Evolutionary conservation across 768 basidiomycete species (phyloP).

Genomic region (Suillus luteus): DNA sequence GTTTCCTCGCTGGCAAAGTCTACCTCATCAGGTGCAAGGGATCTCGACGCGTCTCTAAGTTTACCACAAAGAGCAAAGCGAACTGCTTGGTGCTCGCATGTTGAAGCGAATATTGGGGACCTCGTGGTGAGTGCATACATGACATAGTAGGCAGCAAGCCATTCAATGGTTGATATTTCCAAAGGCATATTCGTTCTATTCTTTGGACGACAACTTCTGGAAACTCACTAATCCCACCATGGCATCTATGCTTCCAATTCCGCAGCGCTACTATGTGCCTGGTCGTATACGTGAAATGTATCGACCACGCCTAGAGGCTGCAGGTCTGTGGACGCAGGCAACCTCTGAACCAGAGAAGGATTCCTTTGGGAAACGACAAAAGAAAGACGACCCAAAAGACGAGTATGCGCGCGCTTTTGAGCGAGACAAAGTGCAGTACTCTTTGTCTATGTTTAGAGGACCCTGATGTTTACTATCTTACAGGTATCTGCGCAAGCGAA

Average conservation of each 20-base stretch:
- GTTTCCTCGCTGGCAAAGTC: constrained; percentile 50
- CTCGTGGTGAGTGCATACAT: constrained; percentile 55
- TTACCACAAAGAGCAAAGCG: constrained; percentile 51
- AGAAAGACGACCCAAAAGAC: constrained; percentile 36
- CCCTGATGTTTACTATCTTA: constrained; percentile 1
- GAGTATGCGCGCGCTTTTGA: constrained; percentile 59
- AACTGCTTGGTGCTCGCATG: constrained; percentile 65
- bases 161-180: constrained; percentile 13
- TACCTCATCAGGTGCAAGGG: constrained; percentile 33
- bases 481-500: constrained; percentile 61
- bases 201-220: constrained; percentile 62
- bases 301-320: constrained; percentile 57
- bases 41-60: constrained; percentile 53
- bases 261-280: constrained; percentile 76
- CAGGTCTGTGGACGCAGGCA: constrained; percentile 60
- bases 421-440: constrained; percentile 51
- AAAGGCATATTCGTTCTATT: constrained; percentile 67
- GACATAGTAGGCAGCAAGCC: constrained; percentile 2
- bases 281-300: constrained; percentile 58
- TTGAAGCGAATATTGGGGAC: constrained; percentile 67
- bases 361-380: constrained; percentile 35
- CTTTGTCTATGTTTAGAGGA: not conserved
- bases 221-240: constrained; percentile 56
- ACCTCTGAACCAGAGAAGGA: constrained; percentile 43
- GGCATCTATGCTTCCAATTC: constrained; percentile 58